Evolutionary conservation across 768 basidiomycete genomes (phyloP).

Genomic region (Pleurotus sapidus): DNA sequence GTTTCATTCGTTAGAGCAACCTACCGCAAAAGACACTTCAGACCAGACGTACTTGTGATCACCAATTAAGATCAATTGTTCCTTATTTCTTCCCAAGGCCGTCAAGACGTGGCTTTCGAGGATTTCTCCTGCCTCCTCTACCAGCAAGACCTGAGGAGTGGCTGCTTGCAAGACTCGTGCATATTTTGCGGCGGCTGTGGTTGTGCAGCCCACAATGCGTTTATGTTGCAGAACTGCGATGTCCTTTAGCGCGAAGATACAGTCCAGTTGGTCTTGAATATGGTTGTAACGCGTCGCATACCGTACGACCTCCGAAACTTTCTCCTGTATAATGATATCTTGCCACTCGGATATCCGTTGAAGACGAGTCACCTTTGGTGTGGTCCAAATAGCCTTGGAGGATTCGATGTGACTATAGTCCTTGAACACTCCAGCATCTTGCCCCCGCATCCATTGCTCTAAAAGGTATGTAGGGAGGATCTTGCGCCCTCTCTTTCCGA

Average conservation of each 20-base stretch:
- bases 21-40: conserved; percentile 12
- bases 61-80: conserved; percentile 64
- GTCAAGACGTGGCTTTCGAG: conserved; percentile 66
- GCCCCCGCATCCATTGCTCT: conserved; percentile 41
- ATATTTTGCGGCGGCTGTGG: conserved; percentile 68
- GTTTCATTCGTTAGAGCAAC: neutral
- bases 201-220: conserved; percentile 65
- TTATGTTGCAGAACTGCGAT: conserved; percentile 36
- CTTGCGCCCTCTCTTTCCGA: conserved; percentile 36
- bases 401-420: conserved; percentile 18
- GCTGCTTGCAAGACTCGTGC: conserved; percentile 40
- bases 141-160: conserved; percentile 51
- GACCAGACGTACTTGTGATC: conserved; percentile 56
- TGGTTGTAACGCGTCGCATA: conserved; percentile 16
- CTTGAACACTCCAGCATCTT: conserved; percentile 41
- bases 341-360: conserved; percentile 29
- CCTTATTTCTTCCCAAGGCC: conserved; percentile 41
- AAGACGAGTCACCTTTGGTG: conserved; percentile 24
- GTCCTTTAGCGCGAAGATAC: conserved; percentile 31
- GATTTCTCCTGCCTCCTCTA: conserved; percentile 76
- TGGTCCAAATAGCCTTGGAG: conserved; percentile 32
- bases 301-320: conserved; percentile 29
- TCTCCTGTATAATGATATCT: conserved; percentile 27
- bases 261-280: conserved; percentile 27
- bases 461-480: conserved; percentile 41